Base-by-base conservation (phyloP, 352 stramenopile species). In the Globisporangium spiculum region DNA sequence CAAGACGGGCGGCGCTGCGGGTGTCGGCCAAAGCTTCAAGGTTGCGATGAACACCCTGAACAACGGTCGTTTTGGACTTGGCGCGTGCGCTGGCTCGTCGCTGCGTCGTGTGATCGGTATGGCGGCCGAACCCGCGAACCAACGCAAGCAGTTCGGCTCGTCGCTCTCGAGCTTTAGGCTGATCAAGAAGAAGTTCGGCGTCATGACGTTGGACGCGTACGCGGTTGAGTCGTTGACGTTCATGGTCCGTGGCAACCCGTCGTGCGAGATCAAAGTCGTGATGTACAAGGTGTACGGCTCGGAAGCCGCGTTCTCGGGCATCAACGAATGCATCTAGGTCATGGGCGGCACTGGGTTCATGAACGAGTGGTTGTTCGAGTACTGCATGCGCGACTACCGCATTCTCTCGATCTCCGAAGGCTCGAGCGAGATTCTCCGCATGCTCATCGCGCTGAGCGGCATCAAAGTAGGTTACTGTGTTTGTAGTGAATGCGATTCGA, bases 21-120 rank as follows among this genome's bases (percentile, higher is more conserved):
- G 88, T 60, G 83, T 96, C 68, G 92, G 93, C 63, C 81, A 97
- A 67, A 91, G 92, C 34, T 98, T 98, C 72, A 97, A 97, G 66
- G 89, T 97, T 50, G 92, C 92, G 36, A 98, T 98, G 89, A 94
- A 96, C 61, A 96, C 94, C 44, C 75, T 98, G 9, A 96, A 97
- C 83, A 98, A 99, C 84, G 97, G 97, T 38, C 87, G 89, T 44
- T 96, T 96, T 52, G 87, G 87, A 2, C 79, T 96, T 52, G 89
- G 89, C 46, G 89, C 89, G 4, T 90, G 84, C 46, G 81, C 89
- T 50, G 89, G 84, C 22, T 77, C 81, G 7, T 92, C 82, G 20
- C 73, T 96, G 56, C 84, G 85, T 9, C 86, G 86, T 41, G 76
- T 96, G 32, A 80, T 94, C 20, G 72, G 77, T 30, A 79, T 77